Evolutionary conservation across 1,139 yeast genomes (phyloP), one percentile per base, ranked within the genome.

Genomic region (Candida buenavistaensis): DNA sequence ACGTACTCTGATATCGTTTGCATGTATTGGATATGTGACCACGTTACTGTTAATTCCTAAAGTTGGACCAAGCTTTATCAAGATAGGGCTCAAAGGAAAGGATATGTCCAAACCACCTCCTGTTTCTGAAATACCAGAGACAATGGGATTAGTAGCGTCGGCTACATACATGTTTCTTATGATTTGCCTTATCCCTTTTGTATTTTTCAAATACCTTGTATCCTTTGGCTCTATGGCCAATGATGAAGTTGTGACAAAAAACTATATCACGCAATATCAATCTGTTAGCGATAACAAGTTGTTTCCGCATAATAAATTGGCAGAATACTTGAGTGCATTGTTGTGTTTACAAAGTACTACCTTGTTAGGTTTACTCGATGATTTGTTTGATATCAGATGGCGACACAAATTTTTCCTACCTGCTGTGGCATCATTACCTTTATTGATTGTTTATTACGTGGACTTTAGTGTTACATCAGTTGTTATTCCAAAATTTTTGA

Each of bases 321-420:
- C 96, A 0, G 94, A 88, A 44, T 92, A 82, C 57, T 70, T 92
- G 47, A 81, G 95, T 50, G 95, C 95, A 2, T 68, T 90, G 9
- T 64, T 92, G 41, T 87, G 95, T 43, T 64, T 92, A 32, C 90
- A 88, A 59, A 79, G 90, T 46, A 90, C 94, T 57, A 75, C 89
- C 12, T 64, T 94, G 35, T 68, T 92, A 33, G 99, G 99, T 0
- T 72, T 92, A 17, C 86, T 95, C 35, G 99, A 92, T 57, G 99
- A 92, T 61, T 68, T 92, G 50, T 92, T 92, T 54, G 98, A 92
- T 59, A 81, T 92, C 43, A 76, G 96, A 47, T 92, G 99, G 99
- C 73, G 99, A 55, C 96, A 92, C 64, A 92, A 92, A 68, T 88
- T 92, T 62, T 88, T 92, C 53, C 58, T 92, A 47, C 99, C 99